These are phyloP conservation scores for Aureobasidium sp. DNA, from an alignment of 2,329 filamentous ascomycete genomes.

Conservation along the genomic window DNA sequence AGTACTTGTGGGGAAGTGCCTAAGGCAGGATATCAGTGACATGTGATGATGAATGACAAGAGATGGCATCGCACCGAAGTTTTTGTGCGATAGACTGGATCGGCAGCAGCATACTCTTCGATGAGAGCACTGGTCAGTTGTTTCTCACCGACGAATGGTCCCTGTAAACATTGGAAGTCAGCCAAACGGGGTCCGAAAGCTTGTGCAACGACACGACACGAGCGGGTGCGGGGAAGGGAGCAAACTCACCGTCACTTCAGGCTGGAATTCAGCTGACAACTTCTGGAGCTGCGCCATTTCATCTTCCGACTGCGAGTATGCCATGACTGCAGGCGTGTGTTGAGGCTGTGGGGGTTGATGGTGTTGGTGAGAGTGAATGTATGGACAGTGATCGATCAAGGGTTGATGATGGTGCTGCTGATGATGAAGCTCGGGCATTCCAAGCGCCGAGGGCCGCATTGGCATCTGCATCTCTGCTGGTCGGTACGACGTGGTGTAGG, in stretches of 20 bases:
- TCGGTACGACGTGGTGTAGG: constrained; percentile 5
- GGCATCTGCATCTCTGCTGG: constrained; percentile 27
- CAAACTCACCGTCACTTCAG: constrained; percentile 46
- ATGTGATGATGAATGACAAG: neutral
- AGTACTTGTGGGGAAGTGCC: constrained; percentile 75
- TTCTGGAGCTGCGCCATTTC: constrained; percentile 55
- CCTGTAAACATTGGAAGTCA: constrained; percentile 44
- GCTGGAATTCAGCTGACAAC: constrained; percentile 52
- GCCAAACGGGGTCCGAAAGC: constrained; percentile 6
- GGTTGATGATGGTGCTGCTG: constrained; percentile 15
- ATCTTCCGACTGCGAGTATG: constrained; percentile 37
- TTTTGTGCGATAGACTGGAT: constrained; percentile 77
- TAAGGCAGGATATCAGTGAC: constrained; percentile 29
- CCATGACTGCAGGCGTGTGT: constrained; percentile 26
- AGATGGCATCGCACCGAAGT: constrained; percentile 60
- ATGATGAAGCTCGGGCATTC: constrained; percentile 17
- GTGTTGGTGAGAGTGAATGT: constrained; percentile 18
- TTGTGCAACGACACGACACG: neutral
- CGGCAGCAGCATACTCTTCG: constrained; percentile 79
- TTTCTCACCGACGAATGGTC: constrained; percentile 72
- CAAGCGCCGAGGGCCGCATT: constrained; percentile 31
- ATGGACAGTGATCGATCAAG: constrained; percentile 13
- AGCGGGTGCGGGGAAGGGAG: constrained; percentile 10
- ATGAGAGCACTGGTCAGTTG: constrained; percentile 69
- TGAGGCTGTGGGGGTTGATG: constrained; percentile 17